Evolutionary conservation across 495 filamentous ascomycete species (phyloP).

Genomic region (Cercophora samala): DNA sequence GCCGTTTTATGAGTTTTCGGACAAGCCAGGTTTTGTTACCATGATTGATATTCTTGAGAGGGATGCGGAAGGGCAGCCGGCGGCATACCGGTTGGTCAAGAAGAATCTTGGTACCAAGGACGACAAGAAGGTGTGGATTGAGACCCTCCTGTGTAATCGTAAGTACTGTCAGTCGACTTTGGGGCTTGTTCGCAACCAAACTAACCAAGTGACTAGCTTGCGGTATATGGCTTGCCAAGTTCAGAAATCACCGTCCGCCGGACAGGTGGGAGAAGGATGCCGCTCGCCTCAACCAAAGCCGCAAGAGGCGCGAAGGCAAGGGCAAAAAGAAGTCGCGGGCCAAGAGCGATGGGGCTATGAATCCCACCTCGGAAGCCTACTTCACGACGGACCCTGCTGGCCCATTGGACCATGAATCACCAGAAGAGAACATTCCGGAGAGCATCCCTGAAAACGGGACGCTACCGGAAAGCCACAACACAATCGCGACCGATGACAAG

Average conservation of each 20-base stretch:
- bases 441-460: slow-evolving; percentile 28
- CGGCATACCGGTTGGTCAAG: slow-evolving; percentile 68
- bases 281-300: slow-evolving; percentile 46
- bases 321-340: slow-evolving; percentile 34
- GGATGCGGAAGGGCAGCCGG: slow-evolving; percentile 56
- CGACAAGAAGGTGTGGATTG: slow-evolving; percentile 60
- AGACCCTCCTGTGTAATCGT: slow-evolving; percentile 79
- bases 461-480: slow-evolving; percentile 29
- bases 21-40: slow-evolving; percentile 61
- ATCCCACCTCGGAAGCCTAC: slow-evolving; percentile 49
- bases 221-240: slow-evolving; percentile 88
- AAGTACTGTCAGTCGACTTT: not conserved
- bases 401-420: slow-evolving; percentile 32
- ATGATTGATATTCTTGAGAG: slow-evolving; percentile 61
- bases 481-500: slow-evolving; percentile 31
- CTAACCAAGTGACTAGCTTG: slow-evolving; percentile 48
- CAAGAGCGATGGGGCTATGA: slow-evolving; percentile 42
- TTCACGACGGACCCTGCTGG: slow-evolving; percentile 47
- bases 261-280: slow-evolving; percentile 75
- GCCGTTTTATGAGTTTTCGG: slow-evolving; percentile 59
- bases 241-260: slow-evolving; percentile 75
- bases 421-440: slow-evolving; percentile 24
- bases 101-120: slow-evolving; percentile 61
- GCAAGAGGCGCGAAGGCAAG: slow-evolving; percentile 45
- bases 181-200: not conserved